phyloP scores from a whole-genome alignment of 1,284 basidiomycete genomes.

The Moesziomyces aphidis region DNA sequence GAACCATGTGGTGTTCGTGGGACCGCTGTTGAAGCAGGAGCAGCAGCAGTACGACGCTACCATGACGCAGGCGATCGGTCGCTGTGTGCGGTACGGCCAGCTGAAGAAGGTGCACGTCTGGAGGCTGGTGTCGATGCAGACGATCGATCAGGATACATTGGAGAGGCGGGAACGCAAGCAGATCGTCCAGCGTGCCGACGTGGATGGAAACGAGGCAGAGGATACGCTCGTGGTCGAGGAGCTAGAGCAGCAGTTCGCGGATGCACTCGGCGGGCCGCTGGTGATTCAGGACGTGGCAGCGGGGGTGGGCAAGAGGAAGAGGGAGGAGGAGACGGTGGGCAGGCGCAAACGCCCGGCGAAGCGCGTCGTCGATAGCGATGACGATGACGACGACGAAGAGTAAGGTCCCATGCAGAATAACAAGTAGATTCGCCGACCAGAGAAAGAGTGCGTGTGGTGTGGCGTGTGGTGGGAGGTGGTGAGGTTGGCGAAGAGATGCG shows the following conservation, averaged over 20 bases:
- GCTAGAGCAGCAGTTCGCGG: constrained; percentile 71
- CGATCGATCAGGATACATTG: constrained; percentile 53
- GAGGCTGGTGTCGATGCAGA: constrained; percentile 44
- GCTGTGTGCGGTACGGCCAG: constrained; percentile 54
- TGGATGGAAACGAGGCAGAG: constrained; percentile 17
- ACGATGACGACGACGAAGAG: constrained; percentile 69
- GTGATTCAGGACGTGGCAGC: constrained; percentile 44
- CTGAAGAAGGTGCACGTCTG: constrained; percentile 52
- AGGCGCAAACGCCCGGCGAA: constrained; percentile 7
- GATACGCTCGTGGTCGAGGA: constrained; percentile 66
- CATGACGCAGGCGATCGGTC: constrained; percentile 56
- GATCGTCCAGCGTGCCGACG: background rate
- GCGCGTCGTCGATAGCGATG: constrained; percentile 10
- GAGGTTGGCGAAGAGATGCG: too few species aligned
- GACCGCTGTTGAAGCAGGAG: constrained; percentile 83
- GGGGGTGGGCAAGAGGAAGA: constrained; percentile 1
- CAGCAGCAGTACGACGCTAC: constrained; percentile 54
- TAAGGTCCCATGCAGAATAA: too few species aligned
- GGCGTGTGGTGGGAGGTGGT: too few species aligned
- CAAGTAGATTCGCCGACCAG: too few species aligned
- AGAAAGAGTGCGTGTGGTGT: too few species aligned
- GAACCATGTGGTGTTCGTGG: constrained; percentile 94
- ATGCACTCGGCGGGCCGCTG: constrained; percentile 71
- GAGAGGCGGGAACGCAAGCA: constrained; percentile 41
- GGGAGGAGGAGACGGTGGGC: constrained; percentile 1